phyloP scores from a whole-genome alignment of 305 asterid species.

The Solanum hybrid region DNA sequence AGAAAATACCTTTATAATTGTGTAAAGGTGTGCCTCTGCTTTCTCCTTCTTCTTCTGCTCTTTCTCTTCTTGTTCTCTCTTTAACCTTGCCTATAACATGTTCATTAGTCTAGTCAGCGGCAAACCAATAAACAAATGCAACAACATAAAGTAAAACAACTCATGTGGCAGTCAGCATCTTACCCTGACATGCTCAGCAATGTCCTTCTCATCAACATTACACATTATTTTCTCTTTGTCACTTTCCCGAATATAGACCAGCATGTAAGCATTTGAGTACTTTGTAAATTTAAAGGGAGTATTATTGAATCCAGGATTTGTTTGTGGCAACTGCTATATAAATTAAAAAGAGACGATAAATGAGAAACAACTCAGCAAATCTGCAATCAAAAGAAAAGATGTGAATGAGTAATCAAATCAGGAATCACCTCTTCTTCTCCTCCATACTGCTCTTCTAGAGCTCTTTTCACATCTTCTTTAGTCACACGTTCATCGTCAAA shows the following conservation, averaged over 20 bases:
- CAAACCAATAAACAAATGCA: neutral
- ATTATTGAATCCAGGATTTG: constrained; percentile 37
- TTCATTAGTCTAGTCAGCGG: neutral
- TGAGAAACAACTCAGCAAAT: neutral
- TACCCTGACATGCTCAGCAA: constrained; percentile 10
- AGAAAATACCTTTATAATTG: constrained; percentile 33
- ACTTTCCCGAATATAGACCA: constrained; percentile 60
- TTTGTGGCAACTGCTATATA: constrained; percentile 33
- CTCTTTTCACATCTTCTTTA: constrained; percentile 46
- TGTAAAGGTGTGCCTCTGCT: constrained; percentile 45
- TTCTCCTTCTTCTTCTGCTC: constrained; percentile 45
- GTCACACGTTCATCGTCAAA: constrained; percentile 63
- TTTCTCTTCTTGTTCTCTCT: constrained; percentile 42
- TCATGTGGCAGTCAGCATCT: neutral
- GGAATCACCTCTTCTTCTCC: constrained; percentile 46
- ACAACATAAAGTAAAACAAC: neutral
- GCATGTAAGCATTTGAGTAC: constrained; percentile 64
- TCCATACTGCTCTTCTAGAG: constrained; percentile 52
- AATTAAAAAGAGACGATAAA: neutral
- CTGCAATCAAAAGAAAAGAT: neutral
- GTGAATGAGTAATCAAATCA: neutral
- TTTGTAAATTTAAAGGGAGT: constrained; percentile 39
- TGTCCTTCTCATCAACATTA: constrained; percentile 24
- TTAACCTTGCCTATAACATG: constrained; percentile 35
- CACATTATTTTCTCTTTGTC: constrained; percentile 54